Evolutionary conservation across 1,139 yeast genomes (phyloP).

Genomic region (Casaregolazyma lundiana): DNA sequence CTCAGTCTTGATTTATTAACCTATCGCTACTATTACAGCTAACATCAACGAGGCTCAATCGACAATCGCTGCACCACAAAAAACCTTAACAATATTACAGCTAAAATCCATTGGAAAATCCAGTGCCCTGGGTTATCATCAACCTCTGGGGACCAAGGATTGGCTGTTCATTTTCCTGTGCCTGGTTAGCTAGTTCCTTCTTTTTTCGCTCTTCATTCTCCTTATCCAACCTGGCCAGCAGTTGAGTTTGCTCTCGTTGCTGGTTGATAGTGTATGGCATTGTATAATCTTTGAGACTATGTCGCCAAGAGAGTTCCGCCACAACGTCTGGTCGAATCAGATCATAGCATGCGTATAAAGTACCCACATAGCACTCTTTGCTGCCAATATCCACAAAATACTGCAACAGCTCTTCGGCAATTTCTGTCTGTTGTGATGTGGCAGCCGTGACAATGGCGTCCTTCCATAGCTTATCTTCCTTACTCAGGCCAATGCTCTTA

Average conservation of each 20-base stretch:
- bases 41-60: not conserved
- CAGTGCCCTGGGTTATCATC: conserved; percentile 33
- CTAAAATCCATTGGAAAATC: conserved; percentile 19
- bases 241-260: conserved; percentile 66
- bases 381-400: conserved; percentile 97
- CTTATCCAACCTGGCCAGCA: conserved; percentile 57
- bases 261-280: conserved; percentile 89
- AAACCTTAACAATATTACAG: not conserved
- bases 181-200: conserved; percentile 54
- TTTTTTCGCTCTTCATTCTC: conserved; percentile 70
- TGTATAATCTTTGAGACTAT: conserved; percentile 71
- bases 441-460: conserved; percentile 93
- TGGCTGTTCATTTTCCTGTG: conserved; percentile 40
- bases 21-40: not conserved
- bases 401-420: conserved; percentile 81
- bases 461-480: conserved; percentile 90
- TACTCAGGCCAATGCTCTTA: conserved; percentile 83
- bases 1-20: not conserved
- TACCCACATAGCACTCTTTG: conserved; percentile 91
- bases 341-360: conserved; percentile 81
- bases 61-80: no score
- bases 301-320: conserved; percentile 86
- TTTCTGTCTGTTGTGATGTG: conserved; percentile 68
- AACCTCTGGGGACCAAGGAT: conserved; percentile 31
- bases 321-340: conserved; percentile 78